Evolutionary conservation across 2,329 filamentous ascomycete species (phyloP).

Genomic region (Ascomycota sp.): DNA sequence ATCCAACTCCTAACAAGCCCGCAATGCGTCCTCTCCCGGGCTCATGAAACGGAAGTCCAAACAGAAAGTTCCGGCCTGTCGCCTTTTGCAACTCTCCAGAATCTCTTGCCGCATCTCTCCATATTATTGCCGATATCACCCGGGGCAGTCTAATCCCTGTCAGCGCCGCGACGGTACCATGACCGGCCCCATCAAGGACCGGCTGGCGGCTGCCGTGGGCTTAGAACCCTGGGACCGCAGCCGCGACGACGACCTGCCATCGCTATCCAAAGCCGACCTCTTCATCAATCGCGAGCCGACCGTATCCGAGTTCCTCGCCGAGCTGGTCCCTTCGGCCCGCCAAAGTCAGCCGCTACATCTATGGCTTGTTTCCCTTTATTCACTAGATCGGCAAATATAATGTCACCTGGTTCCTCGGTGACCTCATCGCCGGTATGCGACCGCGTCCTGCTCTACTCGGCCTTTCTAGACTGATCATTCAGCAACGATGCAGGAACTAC

Average conservation of each 20-base stretch:
- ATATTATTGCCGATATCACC: no score
- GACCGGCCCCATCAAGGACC: constrained; percentile 7
- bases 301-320: constrained; percentile 18
- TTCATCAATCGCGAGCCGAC: constrained; percentile 22
- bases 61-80: no score
- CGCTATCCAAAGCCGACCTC: constrained; percentile 15
- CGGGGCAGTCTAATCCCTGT: no score
- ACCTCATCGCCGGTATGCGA: constrained; percentile 21
- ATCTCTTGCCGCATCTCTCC: no score
- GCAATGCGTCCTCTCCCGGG: no score
- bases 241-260: constrained; percentile 13
- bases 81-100: background rate
- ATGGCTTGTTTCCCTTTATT: constrained; percentile 25
- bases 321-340: constrained; percentile 14
- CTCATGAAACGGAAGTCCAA: no score
- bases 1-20: no score
- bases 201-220: constrained; percentile 12
- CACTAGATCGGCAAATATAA: constrained; percentile 31
- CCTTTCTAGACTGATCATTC: no score
- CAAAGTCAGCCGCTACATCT: constrained; percentile 14
- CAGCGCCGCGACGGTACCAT: no score
- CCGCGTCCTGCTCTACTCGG: background rate
- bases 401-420: constrained; percentile 23
- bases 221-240: constrained; percentile 12
- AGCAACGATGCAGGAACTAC: constrained; percentile 21